Evolutionary conservation across 768 basidiomycete species (phyloP), one percentile per base, ranked within the genome.

Genomic region (Lentinula boryana): DNA sequence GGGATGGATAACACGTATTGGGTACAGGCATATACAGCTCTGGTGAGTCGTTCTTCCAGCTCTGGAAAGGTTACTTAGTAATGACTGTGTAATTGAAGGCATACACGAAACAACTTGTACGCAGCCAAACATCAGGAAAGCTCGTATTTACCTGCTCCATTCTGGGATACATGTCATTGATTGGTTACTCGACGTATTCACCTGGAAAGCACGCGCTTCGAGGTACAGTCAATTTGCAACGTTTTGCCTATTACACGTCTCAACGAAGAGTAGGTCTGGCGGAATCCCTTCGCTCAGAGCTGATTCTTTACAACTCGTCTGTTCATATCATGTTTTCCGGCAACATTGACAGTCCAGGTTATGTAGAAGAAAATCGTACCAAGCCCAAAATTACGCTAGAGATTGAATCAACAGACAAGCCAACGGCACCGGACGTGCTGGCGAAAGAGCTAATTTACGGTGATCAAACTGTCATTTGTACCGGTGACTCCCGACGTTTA

Each of bases 201-300:
- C 91, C 93, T 0, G 88, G 85, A 9, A 96, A 96, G 69, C 88
- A 90, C 66, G 95, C 95, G 7, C 70, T 96, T 5, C 76, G 92
- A 74, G 93, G 93, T 93, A 64, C 16, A 21, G 21, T 44, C 18
- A 4, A 58, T n/a, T 32, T 32, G 10, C 35, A 12, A 6, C 36
- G 7, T 13, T 13, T 4, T 16, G 44, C 7, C 54, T 8, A 15
- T 31, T 56, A 52, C 51, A 5, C 27, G 59, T 60, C 41, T 58
- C 18, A 41, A 48, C 13, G 38, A 35, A 41, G 10, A 31, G 7
- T 67, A 94, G 93, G 89, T 13, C 83, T 97, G 0, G 91, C 91
- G 13, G 95, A 97, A 61, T 81, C 87, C 0, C 78, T 97, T 13
- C 86, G 88, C 7, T 88, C 85, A 27, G 95, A 96, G 68, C 75